Evolutionary conservation across 345 rosid genomes (phyloP).

Genomic region (Sisymbrium altissimum): DNA sequence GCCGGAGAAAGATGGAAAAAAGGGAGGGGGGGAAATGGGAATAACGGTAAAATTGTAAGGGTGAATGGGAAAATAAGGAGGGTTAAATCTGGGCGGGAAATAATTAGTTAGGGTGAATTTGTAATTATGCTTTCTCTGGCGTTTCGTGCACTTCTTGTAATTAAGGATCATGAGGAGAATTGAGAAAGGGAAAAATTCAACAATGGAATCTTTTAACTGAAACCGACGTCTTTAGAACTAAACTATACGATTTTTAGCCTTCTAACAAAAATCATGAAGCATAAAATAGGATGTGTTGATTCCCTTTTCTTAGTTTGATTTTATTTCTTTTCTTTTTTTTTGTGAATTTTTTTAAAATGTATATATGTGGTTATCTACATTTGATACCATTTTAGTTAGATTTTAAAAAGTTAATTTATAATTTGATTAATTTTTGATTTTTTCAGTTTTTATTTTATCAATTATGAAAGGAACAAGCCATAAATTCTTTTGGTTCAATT

Average conservation of each 20-base stretch:
- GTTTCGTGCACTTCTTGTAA: constrained; percentile 28
- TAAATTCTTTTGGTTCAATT: too few relatives aligned
- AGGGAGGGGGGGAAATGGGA: constrained; percentile 13
- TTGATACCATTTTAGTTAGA: too few relatives aligned
- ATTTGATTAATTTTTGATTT: too few relatives aligned
- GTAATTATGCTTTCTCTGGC: constrained; percentile 21
- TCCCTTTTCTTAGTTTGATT: too few relatives aligned
- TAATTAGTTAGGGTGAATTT: constrained; percentile 27
- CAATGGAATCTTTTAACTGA: background rate
- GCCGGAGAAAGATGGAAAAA: background rate
- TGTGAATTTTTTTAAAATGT: too few relatives aligned
- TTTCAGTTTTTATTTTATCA: too few relatives aligned
- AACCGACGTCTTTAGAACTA: background rate
- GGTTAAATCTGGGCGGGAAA: constrained; percentile 16
- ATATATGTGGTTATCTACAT: too few relatives aligned
- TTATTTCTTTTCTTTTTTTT: too few relatives aligned
- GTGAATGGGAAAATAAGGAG: background rate
- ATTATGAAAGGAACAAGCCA: too few relatives aligned
- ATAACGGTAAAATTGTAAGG: background rate
- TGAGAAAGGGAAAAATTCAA: background rate
- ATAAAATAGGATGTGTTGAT: too few relatives aligned
- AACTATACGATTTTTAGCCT: background rate
- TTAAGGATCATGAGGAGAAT: background rate
- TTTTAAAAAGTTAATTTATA: too few relatives aligned
- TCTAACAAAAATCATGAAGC: too few relatives aligned